Base-by-base conservation (phyloP, 345 rosid species). In the Adansonia digitata region DNA sequence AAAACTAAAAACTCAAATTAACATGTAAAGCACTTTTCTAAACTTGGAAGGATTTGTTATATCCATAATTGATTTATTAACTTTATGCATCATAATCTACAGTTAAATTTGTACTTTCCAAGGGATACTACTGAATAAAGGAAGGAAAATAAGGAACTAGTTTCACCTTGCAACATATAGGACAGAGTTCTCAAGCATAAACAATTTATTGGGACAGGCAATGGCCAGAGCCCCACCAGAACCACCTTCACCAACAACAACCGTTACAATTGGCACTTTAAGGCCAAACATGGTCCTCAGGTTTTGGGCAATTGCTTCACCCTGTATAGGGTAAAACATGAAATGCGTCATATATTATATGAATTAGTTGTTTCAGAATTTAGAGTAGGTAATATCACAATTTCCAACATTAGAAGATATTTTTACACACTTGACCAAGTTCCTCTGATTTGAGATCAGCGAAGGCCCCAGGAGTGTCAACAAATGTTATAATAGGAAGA, bases 221-320 rank as follows among this genome's bases (percentile, higher is more conserved):
- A 95, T 93, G 77, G 98, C 99, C 79, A 95, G 77, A 72, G 99
- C 98, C 81, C 99, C 99, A 48, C 99, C 99, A 86, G 99, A 95
- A 74, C 99, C 99, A 86, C 99, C 99, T 85, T 95, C 99, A 63
- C 97, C 99, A 52, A 95, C 85, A 78, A 95, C 96, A 74, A 95
- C 90, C 31, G 98, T 90, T 76, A 95, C 72, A 74, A 95, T 84
- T 1, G 99, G 99, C 68, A 95, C 99, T 86, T 90, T 95, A 35
- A 95, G 85, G 78, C 97, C 96, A 43, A 95, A 95, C 98, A 95
- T 95, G 43, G 94, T 87, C 90, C 96, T 91, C 82, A 93, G 84
- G 81, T 93, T 95, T 73, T 87, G 86, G 76, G 99, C 98, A 82
- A 95, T 93, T n/a, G 99, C 98, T 90, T 95, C 99, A 61, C 98